phyloP scores from a whole-genome alignment of 2,329 filamentous ascomycete genomes.

The Pseudophaeomoniella oleicola region DNA sequence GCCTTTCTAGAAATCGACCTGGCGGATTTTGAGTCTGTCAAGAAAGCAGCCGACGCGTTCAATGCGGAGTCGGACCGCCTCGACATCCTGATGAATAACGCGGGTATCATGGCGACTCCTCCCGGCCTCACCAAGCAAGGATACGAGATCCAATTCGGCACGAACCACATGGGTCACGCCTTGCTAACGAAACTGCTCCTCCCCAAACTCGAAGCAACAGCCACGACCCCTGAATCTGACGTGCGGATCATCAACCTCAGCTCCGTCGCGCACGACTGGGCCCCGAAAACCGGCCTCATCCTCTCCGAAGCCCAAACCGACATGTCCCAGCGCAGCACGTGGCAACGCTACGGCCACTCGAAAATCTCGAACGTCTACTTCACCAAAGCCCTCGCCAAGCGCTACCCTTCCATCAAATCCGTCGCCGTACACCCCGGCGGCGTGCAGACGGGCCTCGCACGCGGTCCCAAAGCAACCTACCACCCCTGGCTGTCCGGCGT shows the following conservation, averaged over 20 bases:
- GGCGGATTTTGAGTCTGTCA: constrained; percentile 27
- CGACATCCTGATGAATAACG: constrained; percentile 17
- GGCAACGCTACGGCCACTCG: constrained; percentile 7
- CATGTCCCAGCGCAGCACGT: constrained; percentile 3
- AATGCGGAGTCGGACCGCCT: constrained; percentile 8
- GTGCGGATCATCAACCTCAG: constrained; percentile 12
- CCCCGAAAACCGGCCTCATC: constrained; percentile 7
- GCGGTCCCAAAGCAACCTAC: not conserved
- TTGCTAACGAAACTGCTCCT: constrained; percentile 14
- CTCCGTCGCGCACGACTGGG: constrained; percentile 7
- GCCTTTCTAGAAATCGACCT: constrained; percentile 31
- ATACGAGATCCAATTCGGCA: constrained; percentile 18
- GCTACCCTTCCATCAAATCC: constrained; percentile 20
- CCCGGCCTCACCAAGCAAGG: constrained; percentile 14
- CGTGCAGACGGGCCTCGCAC: constrained; percentile 20
- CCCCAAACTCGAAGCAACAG: constrained; percentile 10
- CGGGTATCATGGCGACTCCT: constrained; percentile 15
- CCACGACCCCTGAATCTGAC: not conserved
- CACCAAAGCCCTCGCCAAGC: constrained; percentile 5
- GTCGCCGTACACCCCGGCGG: constrained; percentile 27
- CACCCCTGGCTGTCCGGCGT: not conserved
- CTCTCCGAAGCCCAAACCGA: constrained; percentile 6
- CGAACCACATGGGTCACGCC: constrained; percentile 15
- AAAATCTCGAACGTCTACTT: constrained; percentile 11
- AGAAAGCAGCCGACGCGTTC: constrained; percentile 20